A percentile compares a stretch with the other conserved stretches of the same genome.
Evolutionary conservation across 1,139 yeast genomes (phyloP).

Genomic region (Debaryomyces subglobosus): DNA sequence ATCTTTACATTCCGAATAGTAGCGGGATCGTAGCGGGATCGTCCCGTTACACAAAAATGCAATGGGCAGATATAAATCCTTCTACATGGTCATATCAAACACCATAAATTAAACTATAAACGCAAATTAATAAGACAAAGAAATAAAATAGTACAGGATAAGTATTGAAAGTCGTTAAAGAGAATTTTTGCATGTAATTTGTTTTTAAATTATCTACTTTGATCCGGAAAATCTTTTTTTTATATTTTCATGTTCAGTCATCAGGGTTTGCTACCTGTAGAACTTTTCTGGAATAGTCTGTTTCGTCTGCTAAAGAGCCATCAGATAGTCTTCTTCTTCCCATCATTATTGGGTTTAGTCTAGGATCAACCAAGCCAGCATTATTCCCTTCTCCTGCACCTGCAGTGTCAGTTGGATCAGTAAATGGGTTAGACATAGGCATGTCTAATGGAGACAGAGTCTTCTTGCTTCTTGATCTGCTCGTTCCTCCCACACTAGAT

Average conservation of each 20-base stretch:
- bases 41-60: slow-evolving; percentile 4
- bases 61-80: background rate
- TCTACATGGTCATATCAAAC: slow-evolving; percentile 4
- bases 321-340: slow-evolving; percentile 75
- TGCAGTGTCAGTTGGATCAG: slow-evolving; percentile 56
- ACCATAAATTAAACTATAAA: slow-evolving; percentile 9
- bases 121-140: slow-evolving; percentile 5
- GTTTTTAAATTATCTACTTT: background rate
- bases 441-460: slow-evolving; percentile 37
- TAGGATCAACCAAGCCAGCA: slow-evolving; percentile 47
- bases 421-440: slow-evolving; percentile 57
- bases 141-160: slow-evolving; percentile 8
- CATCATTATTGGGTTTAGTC: slow-evolving; percentile 68
- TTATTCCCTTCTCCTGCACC: slow-evolving; percentile 24
- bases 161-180: slow-evolving; percentile 5
- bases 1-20: slow-evolving; percentile 1
- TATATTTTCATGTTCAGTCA: slow-evolving; percentile 9
- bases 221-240: slow-evolving; percentile 1
- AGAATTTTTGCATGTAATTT: background rate
- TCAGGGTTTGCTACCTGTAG: slow-evolving; percentile 79
- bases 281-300: slow-evolving; percentile 74
- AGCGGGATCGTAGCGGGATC: slow-evolving; percentile 1
- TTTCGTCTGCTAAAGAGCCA: slow-evolving; percentile 77
- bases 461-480: slow-evolving; percentile 30
- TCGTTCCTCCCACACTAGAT: slow-evolving; percentile 30